Percentiles rank a stretch among this genome's conserved stretches.
Conservation (phyloP, 768 basidiomycete genomes). For the Pleurotus salmoneostramineus region DNA sequence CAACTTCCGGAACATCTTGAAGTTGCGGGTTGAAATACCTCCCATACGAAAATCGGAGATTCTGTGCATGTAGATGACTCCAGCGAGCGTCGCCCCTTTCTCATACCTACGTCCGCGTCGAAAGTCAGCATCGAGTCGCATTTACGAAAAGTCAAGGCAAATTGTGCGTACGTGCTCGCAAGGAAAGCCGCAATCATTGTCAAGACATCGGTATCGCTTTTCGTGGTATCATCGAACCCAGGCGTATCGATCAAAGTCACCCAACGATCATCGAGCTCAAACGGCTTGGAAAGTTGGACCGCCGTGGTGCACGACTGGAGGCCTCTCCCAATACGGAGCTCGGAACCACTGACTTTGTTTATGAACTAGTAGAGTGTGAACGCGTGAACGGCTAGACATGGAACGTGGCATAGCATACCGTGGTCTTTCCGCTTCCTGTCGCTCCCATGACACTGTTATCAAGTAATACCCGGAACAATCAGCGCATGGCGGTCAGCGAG, state of each 20-base stretch:
- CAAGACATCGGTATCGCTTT: slow-evolving; percentile 44
- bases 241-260: slow-evolving; percentile 55
- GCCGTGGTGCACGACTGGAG: slow-evolving; percentile 48
- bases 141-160: background rate
- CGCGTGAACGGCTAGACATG: background rate
- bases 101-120: slow-evolving; percentile 11
- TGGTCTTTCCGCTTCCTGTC: slow-evolving; percentile 6
- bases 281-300: slow-evolving; percentile 38
- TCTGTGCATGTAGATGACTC: slow-evolving; percentile 41
- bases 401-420: background rate
- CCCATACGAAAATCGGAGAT: slow-evolving; percentile 37
- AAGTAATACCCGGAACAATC: background rate
- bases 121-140: background rate
- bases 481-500: background rate
- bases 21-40: slow-evolving; percentile 35
- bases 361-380: slow-evolving; percentile 36
- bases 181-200: slow-evolving; percentile 44
- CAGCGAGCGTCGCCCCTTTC: slow-evolving; percentile 21
- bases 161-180: slow-evolving; percentile 12
- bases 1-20: slow-evolving; percentile 38
- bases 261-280: slow-evolving; percentile 34
- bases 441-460: background rate
- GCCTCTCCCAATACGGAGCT: slow-evolving; percentile 38
- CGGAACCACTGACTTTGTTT: slow-evolving; percentile 47
- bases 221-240: slow-evolving; percentile 52